phyloP scores from a whole-genome alignment of 805 yeast species.

The Zygotorulaspora florentina region DNA sequence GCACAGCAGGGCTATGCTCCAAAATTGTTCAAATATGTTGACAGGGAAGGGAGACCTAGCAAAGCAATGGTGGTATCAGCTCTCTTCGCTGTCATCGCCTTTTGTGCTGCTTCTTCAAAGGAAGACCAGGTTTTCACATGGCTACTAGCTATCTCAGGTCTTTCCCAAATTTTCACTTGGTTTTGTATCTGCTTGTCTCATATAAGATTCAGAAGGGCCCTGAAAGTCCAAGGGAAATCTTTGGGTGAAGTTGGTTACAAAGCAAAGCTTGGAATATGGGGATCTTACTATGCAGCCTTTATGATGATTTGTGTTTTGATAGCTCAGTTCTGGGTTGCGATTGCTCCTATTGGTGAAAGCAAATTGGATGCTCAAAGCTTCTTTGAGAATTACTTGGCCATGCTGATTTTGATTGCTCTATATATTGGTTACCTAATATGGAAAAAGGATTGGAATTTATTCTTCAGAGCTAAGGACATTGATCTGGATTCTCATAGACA shows the following conservation, averaged over 20 bases:
- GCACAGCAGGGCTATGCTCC: slow-evolving; percentile 63
- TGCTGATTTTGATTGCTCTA: slow-evolving; percentile 41
- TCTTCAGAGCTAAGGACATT: slow-evolving; percentile 31
- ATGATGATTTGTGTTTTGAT: slow-evolving; percentile 48
- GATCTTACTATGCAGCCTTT: slow-evolving; percentile 48
- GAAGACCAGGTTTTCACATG: slow-evolving; percentile 58
- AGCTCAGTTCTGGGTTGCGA: slow-evolving; percentile 65
- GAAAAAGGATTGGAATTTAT: slow-evolving; percentile 42
- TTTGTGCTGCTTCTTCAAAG: slow-evolving; percentile 60
- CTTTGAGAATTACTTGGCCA: slow-evolving; percentile 45
- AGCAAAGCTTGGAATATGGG: slow-evolving; percentile 49
- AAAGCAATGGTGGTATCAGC: slow-evolving; percentile 50
- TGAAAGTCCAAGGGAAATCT: slow-evolving; percentile 50
- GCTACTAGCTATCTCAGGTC: slow-evolving; percentile 59
- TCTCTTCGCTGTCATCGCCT: slow-evolving; percentile 56
- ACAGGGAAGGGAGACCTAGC: slow-evolving; percentile 62
- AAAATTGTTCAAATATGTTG: slow-evolving; percentile 50
- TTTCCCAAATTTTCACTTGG: slow-evolving; percentile 64
- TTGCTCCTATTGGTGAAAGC: slow-evolving; percentile 46
- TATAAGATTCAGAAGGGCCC: slow-evolving; percentile 55
- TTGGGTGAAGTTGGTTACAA: slow-evolving; percentile 49
- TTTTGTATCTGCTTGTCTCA: slow-evolving; percentile 52
- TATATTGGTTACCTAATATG: slow-evolving; percentile 45
- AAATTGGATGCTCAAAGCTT: slow-evolving; percentile 40
- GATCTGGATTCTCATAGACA: slow-evolving; percentile 32